Conservation (phyloP, 2,329 filamentous ascomycete genomes). For the Fusarium piperis region DNA sequence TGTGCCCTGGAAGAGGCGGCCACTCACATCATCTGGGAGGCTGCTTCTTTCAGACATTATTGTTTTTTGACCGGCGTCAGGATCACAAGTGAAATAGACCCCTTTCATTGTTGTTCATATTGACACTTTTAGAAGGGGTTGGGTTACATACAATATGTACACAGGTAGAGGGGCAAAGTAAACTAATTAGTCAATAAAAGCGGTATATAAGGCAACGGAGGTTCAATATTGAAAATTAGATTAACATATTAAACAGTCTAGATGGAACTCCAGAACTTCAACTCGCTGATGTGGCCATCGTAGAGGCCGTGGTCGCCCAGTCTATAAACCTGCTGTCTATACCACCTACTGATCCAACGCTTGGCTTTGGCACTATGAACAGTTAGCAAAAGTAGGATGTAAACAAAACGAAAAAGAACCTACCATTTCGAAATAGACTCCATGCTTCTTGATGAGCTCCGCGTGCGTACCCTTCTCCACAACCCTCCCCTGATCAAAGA, state of each 20-base stretch:
- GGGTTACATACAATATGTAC: not conserved
- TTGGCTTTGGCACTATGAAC: constrained; percentile 29
- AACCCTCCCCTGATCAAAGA: constrained; percentile 54
- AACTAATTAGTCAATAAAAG: not conserved
- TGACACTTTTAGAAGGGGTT: too few relatives aligned
- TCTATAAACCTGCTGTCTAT: not conserved
- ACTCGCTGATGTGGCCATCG: too few relatives aligned
- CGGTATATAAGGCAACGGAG: too few relatives aligned
- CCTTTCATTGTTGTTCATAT: too few relatives aligned
- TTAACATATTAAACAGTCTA: not conserved
- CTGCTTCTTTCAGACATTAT: constrained; percentile 27
- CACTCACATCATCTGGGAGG: constrained; percentile 20
- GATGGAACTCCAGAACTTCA: not conserved
- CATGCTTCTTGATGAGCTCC: constrained; percentile 30
- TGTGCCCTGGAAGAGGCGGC: constrained; percentile 15
- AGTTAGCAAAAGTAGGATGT: not conserved
- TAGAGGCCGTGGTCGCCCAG: not conserved
- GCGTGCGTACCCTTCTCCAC: constrained; percentile 54
- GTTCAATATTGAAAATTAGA: not conserved
- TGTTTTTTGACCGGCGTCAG: not conserved
- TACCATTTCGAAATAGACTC: constrained; percentile 38
- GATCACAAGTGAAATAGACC: not conserved
- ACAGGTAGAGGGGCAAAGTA: not conserved
- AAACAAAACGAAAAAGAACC: not conserved
- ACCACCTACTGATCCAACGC: constrained; percentile 24